A percentile compares a stretch with the other conserved stretches of the same genome.
Conservation (phyloP, 352 stramenopile genomes). For the Nothophytophthora sp. region DNA sequence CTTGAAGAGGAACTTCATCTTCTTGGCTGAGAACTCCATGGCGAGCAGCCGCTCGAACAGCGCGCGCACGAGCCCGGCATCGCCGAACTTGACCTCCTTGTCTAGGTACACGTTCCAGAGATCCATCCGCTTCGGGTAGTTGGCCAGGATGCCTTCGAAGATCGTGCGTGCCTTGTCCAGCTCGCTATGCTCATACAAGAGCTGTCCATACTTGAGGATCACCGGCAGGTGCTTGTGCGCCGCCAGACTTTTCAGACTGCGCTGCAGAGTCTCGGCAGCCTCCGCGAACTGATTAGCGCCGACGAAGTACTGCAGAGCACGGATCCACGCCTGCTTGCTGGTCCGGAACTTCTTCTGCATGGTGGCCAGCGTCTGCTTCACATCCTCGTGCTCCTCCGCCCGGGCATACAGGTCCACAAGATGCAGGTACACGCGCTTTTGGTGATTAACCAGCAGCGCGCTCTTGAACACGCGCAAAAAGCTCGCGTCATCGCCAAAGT, state of each 20-base stretch:
- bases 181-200: constrained; percentile 95
- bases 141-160: constrained; percentile 94
- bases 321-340: constrained; percentile 90
- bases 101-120: constrained; percentile 97
- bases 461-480: constrained; percentile 92
- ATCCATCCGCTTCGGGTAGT: constrained; percentile 96
- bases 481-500: constrained; percentile 92
- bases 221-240: constrained; percentile 94
- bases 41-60: constrained; percentile 92
- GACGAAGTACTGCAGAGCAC: constrained; percentile 87
- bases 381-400: constrained; percentile 65
- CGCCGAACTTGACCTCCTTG: constrained; percentile 96
- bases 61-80: constrained; percentile 78
- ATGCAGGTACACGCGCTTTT: constrained; percentile 95
- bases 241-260: constrained; percentile 91
- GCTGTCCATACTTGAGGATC: constrained; percentile 95
- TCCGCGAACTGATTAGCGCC: constrained; percentile 65
- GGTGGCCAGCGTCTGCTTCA: constrained; percentile 71
- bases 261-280: constrained; percentile 90
- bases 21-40: constrained; percentile 96
- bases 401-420: constrained; percentile 93
- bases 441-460: constrained; percentile 94
- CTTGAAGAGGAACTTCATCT: constrained; percentile 99
- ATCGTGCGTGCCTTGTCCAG: constrained; percentile 95
- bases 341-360: constrained; percentile 94